Conservation (phyloP, 2,329 filamentous ascomycete genomes). For the Xenoacremonium recifei region DNA sequence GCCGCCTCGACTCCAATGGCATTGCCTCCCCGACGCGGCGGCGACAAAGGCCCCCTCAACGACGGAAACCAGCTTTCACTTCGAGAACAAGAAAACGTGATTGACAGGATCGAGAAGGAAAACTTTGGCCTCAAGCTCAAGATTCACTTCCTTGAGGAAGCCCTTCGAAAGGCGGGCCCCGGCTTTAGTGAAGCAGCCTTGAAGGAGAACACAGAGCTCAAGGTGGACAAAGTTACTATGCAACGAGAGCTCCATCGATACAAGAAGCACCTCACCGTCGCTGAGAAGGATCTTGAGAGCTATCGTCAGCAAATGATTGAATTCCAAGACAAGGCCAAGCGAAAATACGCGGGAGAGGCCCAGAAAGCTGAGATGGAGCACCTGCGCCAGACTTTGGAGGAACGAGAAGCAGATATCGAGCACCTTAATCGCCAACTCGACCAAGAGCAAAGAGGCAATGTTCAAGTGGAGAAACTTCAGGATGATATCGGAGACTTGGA, state of each 20-base stretch:
- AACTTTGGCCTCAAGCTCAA: constrained; percentile 97
- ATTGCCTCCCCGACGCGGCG: constrained; percentile 61
- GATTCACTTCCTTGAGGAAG: constrained; percentile 94
- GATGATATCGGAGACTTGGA: constrained; percentile 77
- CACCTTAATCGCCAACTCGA: constrained; percentile 60
- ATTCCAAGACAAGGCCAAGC: constrained; percentile 77
- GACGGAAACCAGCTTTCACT: constrained; percentile 89
- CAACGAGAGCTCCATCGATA: constrained; percentile 82
- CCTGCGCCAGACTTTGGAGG: constrained; percentile 55
- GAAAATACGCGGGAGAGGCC: constrained; percentile 69
- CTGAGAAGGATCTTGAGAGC: constrained; percentile 82
- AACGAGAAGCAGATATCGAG: constrained; percentile 60
- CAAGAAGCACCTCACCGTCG: constrained; percentile 77
- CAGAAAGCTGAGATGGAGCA: constrained; percentile 61
- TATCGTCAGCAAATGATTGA: constrained; percentile 81
- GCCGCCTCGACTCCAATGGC: constrained; percentile 79
- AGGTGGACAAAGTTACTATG: constrained; percentile 88
- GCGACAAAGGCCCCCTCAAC: constrained; percentile 67
- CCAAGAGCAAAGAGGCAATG: constrained; percentile 53
- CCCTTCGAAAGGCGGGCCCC: constrained; percentile 80
- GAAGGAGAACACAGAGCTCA: constrained; percentile 93
- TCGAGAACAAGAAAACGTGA: constrained; percentile 91
- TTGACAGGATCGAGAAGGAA: constrained; percentile 96
- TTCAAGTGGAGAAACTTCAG: constrained; percentile 64
- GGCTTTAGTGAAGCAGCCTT: constrained; percentile 87